Conservation (phyloP, 2,329 filamentous ascomycete genomes). For the Venturia carpophila region DNA sequence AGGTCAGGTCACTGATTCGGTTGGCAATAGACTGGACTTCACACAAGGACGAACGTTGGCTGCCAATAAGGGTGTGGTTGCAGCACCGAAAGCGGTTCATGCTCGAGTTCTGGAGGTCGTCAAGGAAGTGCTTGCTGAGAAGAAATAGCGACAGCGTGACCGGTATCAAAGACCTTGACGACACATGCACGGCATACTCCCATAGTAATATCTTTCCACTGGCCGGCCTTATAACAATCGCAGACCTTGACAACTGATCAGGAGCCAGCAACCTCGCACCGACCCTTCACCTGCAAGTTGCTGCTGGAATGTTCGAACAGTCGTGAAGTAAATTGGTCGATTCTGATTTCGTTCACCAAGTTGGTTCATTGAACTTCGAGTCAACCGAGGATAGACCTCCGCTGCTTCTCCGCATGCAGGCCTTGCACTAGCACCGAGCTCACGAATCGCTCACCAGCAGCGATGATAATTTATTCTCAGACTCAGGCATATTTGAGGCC, state of each 20-base stretch:
- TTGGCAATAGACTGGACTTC: conserved; percentile 81
- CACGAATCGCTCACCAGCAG: not conserved
- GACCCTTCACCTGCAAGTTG: not conserved
- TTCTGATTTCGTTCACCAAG: not conserved
- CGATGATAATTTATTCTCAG: not conserved
- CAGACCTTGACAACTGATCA: not conserved
- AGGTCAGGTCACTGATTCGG: conserved; percentile 81
- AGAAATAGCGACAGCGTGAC: conserved; percentile 24
- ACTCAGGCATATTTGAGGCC: not conserved
- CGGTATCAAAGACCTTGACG: not conserved
- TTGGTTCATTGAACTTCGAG: not conserved
- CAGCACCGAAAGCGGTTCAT: conserved; percentile 72
- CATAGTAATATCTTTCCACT: not conserved
- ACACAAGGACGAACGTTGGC: conserved; percentile 74
- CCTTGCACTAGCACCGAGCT: not conserved
- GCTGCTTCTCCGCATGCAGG: not conserved
- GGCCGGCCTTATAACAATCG: not conserved
- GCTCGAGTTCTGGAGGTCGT: conserved; percentile 70
- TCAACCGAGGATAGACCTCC: not conserved
- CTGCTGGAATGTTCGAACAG: not conserved
- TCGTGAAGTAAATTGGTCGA: not conserved
- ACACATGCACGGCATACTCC: not conserved
- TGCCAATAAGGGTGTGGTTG: conserved; percentile 89
- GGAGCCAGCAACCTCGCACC: not conserved
- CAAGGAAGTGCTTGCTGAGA: conserved; percentile 61